Evolutionary conservation across 345 rosid genomes (phyloP).

Genomic region (Chamaenerion angustifolium): DNA sequence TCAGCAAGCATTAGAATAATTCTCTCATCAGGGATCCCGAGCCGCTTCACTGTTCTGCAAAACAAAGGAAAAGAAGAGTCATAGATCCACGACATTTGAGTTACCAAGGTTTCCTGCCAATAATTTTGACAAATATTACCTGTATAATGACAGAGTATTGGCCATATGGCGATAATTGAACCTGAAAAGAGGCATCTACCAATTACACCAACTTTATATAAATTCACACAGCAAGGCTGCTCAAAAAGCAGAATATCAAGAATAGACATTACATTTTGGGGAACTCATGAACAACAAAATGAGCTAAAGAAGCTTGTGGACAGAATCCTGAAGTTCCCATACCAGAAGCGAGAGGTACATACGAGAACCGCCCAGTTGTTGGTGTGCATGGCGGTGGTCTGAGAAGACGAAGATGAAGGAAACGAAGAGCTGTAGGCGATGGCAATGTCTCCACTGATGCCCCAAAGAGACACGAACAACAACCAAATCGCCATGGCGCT

Average conservation of each 20-base stretch:
- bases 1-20: slow-evolving; percentile 93
- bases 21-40: slow-evolving; percentile 95
- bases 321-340: background rate
- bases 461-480: background rate
- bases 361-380: slow-evolving; percentile 98
- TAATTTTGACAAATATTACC: slow-evolving; percentile 24
- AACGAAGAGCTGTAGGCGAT: slow-evolving; percentile 8
- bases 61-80: slow-evolving; percentile 3
- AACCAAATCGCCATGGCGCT: slow-evolving; percentile 1
- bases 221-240: background rate
- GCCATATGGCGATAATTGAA: slow-evolving; percentile 98
- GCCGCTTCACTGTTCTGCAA: slow-evolving; percentile 83
- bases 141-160: slow-evolving; percentile 78
- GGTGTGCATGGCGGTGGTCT: slow-evolving; percentile 61
- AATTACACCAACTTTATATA: background rate
- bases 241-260: too few relatives aligned
- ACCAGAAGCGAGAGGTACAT: slow-evolving; percentile 99
- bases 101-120: background rate
- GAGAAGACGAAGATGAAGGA: slow-evolving; percentile 31
- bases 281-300: too few relatives aligned
- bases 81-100: background rate
- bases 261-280: too few relatives aligned
- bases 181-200: slow-evolving; percentile 34
- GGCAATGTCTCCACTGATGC: background rate
- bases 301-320: too few relatives aligned